phyloP scores from a whole-genome alignment of 2,329 filamentous ascomycete species.

The Pleochaeta shiraiana region DNA sequence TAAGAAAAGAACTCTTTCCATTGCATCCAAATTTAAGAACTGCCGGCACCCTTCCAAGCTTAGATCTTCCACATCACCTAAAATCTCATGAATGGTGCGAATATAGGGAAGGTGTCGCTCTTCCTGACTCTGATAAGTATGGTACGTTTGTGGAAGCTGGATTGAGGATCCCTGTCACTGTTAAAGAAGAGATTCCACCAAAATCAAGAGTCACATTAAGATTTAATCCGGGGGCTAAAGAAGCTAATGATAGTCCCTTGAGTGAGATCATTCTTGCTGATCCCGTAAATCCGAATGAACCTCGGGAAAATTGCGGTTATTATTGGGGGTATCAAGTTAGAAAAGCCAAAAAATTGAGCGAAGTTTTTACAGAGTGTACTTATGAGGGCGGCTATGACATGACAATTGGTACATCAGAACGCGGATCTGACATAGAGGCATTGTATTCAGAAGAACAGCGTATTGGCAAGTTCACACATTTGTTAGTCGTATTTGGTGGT shows the following conservation, averaged over 20 bases:
- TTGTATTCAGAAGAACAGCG: slow-evolving; percentile 14
- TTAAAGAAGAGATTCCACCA: slow-evolving; percentile 31
- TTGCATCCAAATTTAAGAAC: slow-evolving; percentile 56
- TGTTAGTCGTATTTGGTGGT: slow-evolving; percentile 62
- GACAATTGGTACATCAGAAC: slow-evolving; percentile 66
- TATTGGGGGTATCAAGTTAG: slow-evolving; percentile 72
- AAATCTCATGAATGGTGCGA: slow-evolving; percentile 54
- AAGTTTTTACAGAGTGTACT: slow-evolving; percentile 55
- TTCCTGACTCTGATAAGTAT: slow-evolving; percentile 23
- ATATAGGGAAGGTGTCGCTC: slow-evolving; percentile 57
- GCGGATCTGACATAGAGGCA: slow-evolving; percentile 26
- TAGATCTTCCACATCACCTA: slow-evolving; percentile 74
- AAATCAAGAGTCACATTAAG: slow-evolving; percentile 55
- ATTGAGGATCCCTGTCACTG: slow-evolving; percentile 27
- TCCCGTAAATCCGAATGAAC: slow-evolving; percentile 43
- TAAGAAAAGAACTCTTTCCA: slow-evolving; percentile 54
- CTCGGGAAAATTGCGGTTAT: slow-evolving; percentile 55
- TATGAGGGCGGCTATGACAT: slow-evolving; percentile 64
- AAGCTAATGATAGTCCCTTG: slow-evolving; percentile 16
- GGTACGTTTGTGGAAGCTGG: slow-evolving; percentile 36
- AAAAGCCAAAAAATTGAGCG: slow-evolving; percentile 40
- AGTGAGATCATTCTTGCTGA: slow-evolving; percentile 23
- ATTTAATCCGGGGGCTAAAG: slow-evolving; percentile 27
- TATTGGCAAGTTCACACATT: slow-evolving; percentile 36
- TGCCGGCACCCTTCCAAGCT: slow-evolving; percentile 49